phyloP scores from a whole-genome alignment of 1,139 yeast genomes.

The Candida frijolesensis region DNA sequence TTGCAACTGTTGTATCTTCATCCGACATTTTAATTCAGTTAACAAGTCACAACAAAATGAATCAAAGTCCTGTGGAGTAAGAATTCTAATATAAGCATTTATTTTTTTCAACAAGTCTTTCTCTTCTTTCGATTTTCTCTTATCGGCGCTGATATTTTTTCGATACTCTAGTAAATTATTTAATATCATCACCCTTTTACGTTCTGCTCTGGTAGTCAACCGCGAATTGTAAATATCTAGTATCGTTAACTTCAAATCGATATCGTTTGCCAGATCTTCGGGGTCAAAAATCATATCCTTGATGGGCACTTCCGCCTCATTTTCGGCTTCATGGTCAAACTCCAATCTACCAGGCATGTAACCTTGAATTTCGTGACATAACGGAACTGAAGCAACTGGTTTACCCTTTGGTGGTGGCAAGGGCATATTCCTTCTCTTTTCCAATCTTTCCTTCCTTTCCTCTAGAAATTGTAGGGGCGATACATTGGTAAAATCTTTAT shows the following conservation, averaged over 20 bases:
- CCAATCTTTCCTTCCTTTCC: constrained; percentile 70
- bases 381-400: constrained; percentile 89
- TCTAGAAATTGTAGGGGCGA: constrained; percentile 71
- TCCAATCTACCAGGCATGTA: constrained; percentile 98
- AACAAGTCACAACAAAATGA: constrained; percentile 71
- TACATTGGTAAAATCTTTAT: constrained; percentile 62
- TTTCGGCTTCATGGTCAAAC: constrained; percentile 94
- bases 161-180: constrained; percentile 84
- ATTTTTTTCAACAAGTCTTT: constrained; percentile 74
- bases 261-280: constrained; percentile 85
- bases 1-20: constrained; percentile 85
- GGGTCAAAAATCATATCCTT: constrained; percentile 96
- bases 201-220: constrained; percentile 88
- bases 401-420: constrained; percentile 79
- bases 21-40: constrained; percentile 76
- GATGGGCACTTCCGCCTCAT: constrained; percentile 92
- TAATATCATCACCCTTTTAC: constrained; percentile 77
- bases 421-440: constrained; percentile 65
- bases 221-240: constrained; percentile 88
- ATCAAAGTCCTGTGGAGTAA: constrained; percentile 81
- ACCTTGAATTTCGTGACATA: constrained; percentile 96
- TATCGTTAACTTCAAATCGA: constrained; percentile 84
- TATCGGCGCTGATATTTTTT: constrained; percentile 72
- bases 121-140: constrained; percentile 85
- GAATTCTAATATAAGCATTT: constrained; percentile 78